Evolutionary conservation across 2,329 filamentous ascomycete genomes (phyloP).

Genomic region (Colletotrichum spinosum): DNA sequence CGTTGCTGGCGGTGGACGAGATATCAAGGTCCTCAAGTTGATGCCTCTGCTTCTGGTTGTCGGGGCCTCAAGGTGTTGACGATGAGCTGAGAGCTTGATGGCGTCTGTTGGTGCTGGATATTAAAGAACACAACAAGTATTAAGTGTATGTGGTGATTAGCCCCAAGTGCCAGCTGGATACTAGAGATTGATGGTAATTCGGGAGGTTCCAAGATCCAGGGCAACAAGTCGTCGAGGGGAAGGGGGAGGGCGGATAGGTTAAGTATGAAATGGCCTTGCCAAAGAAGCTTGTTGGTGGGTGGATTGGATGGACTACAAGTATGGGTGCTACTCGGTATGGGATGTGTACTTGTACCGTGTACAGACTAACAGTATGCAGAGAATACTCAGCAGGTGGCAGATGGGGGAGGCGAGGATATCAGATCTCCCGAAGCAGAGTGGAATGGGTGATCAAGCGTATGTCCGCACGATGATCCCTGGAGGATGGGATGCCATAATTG

Average conservation of each 20-base stretch:
- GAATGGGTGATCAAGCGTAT: constrained; percentile 63
- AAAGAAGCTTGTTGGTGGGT: constrained; percentile 57
- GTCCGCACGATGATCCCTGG: constrained; percentile 62
- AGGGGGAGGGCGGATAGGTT: constrained; percentile 54
- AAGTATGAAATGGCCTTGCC: constrained; percentile 53
- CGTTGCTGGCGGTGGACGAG: constrained; percentile 20
- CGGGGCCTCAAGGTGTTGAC: constrained; percentile 26
- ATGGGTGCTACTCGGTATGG: too few species aligned
- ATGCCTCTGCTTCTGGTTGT: constrained; percentile 19
- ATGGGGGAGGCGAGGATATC: constrained; percentile 42
- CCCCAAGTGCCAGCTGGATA: constrained; percentile 50
- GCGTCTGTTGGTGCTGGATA: constrained; percentile 37
- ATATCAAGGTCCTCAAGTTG: constrained; percentile 3
- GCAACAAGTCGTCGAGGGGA: constrained; percentile 28
- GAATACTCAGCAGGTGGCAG: constrained; percentile 14
- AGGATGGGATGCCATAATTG: constrained; percentile 52
- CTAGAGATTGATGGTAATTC: constrained; percentile 44
- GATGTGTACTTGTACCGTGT: too few species aligned
- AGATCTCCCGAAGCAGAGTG: constrained; percentile 46
- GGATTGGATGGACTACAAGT: constrained; percentile 31
- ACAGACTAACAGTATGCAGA: too few species aligned
- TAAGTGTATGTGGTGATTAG: constrained; percentile 43
- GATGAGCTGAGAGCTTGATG: constrained; percentile 24
- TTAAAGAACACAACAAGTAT: constrained; percentile 42
- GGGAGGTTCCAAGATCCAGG: constrained; percentile 40